Percentiles rank a stretch among this genome's conserved stretches.
Conservation (phyloP, 2,329 filamentous ascomycete genomes). For the Spiromastix sp. region DNA sequence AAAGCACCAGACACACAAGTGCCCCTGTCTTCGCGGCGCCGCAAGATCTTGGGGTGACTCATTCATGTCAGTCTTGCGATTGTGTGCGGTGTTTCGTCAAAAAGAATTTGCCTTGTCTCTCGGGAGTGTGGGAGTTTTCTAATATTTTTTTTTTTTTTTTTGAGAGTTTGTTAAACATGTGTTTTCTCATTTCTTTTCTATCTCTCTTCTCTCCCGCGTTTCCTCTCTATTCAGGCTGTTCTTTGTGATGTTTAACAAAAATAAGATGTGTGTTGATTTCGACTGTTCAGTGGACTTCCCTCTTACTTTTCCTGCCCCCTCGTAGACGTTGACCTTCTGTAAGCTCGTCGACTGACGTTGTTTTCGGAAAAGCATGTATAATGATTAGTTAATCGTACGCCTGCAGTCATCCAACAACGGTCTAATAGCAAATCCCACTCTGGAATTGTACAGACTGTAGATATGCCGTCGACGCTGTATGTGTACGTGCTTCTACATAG, state of each 20-base stretch:
- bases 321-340: too few species aligned
- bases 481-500: too few species aligned
- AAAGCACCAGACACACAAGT: not conserved
- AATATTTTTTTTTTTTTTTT: conserved; percentile 6
- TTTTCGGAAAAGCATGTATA: too few species aligned
- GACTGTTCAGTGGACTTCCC: too few species aligned
- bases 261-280: too few species aligned
- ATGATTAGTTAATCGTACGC: too few species aligned
- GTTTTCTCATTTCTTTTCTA: conserved; percentile 10
- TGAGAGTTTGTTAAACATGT: conserved; percentile 42
- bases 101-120: not conserved
- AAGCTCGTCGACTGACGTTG: too few species aligned
- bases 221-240: not conserved
- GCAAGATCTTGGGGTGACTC: not conserved
- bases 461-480: too few species aligned
- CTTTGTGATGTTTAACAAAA: not conserved
- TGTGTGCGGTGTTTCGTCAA: not conserved
- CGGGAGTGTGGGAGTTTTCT: not conserved
- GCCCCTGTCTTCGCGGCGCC: not conserved
- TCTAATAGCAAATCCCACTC: too few species aligned
- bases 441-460: too few species aligned
- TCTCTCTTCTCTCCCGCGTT: not conserved
- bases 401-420: too few species aligned
- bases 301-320: too few species aligned
- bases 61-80: not conserved